Evolutionary conservation across 2,329 filamentous ascomycete species (phyloP).

Genomic region (Fusarium dimerum): DNA sequence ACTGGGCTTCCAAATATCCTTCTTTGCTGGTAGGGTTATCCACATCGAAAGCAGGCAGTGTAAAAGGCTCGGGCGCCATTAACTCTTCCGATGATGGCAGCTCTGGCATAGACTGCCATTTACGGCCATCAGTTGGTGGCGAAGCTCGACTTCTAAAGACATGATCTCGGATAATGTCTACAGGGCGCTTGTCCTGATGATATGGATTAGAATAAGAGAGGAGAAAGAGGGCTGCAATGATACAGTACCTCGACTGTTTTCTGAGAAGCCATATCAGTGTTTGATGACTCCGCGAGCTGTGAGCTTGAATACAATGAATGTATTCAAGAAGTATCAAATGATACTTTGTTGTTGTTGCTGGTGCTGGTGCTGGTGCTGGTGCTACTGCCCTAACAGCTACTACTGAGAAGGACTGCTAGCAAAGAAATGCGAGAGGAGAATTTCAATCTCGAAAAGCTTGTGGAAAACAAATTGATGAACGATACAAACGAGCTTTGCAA

Average conservation of each 20-base stretch:
- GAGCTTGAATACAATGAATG: too few relatives aligned
- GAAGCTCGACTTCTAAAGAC: background rate
- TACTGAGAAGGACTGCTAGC: too few relatives aligned
- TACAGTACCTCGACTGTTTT: background rate
- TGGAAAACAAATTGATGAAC: too few relatives aligned
- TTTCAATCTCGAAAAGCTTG: too few relatives aligned
- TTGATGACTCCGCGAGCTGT: too few relatives aligned
- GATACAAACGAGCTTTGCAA: too few relatives aligned
- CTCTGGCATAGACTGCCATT: slow-evolving; percentile 23
- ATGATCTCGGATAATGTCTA: background rate
- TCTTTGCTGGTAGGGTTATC: slow-evolving; percentile 10
- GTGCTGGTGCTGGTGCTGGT: too few relatives aligned
- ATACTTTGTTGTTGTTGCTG: too few relatives aligned
- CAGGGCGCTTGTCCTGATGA: background rate
- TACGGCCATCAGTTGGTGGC: background rate
- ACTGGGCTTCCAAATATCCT: slow-evolving; percentile 72
- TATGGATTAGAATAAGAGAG: background rate
- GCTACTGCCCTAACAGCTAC: too few relatives aligned
- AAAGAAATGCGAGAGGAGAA: too few relatives aligned
- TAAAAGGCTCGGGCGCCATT: slow-evolving; percentile 15
- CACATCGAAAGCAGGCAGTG: slow-evolving; percentile 8
- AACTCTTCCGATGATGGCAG: slow-evolving; percentile 28
- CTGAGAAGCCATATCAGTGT: background rate
- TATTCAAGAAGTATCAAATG: too few relatives aligned
- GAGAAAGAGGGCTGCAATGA: background rate